Evolutionary conservation across 345 rosid genomes (phyloP), one percentile per base, ranked within the genome.

Genomic region (Acer negundo): DNA sequence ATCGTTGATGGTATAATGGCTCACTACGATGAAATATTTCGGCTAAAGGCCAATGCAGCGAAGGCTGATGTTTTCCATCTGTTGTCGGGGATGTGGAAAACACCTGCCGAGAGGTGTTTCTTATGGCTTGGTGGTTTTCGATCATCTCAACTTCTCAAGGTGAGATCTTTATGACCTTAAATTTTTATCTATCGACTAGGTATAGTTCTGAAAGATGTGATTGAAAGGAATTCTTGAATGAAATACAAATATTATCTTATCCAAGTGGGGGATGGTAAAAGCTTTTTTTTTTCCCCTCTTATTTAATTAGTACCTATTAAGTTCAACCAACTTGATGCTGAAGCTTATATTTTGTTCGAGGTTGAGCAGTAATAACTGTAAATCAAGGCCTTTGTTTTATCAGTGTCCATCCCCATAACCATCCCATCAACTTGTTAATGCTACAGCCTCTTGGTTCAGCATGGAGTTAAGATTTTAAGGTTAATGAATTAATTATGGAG

Each of bases 91-190:
- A 97, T 94, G 98, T 97, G 98, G 99, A 97, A 97, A 84, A 94
- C 99, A 16, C 99, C 97, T 75, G 98, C 99, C 4, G 98, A 97
- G 87, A 90, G 99, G 78, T 97, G 99, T 83, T 97, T 97, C 86
- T 78, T 97, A 86, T 97, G 98, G 99, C 98, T 97, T 16, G 99
- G 99, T 51, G 99, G 99, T 71, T 97, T 94, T 80, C 97, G 99
- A 46, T 95, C 99, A 66, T 94, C 98, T 42, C 98, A 97, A 82
- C 94, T 97, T 78, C 96, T 97, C 70, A 97, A 94, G 98, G 99
- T 94, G 62, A 80, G 81, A 19, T 78, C 47, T 17, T 75, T 64
- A 59, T 71, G 58, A 42, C 28, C 19, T 19, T 69, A 17, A 26
- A 15, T 19, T 66, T 49, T 16, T 44, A 9, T 65, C 63, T 53